Conservation (phyloP, 495 filamentous ascomycete species). For the Annulohypoxylon stygium region DNA sequence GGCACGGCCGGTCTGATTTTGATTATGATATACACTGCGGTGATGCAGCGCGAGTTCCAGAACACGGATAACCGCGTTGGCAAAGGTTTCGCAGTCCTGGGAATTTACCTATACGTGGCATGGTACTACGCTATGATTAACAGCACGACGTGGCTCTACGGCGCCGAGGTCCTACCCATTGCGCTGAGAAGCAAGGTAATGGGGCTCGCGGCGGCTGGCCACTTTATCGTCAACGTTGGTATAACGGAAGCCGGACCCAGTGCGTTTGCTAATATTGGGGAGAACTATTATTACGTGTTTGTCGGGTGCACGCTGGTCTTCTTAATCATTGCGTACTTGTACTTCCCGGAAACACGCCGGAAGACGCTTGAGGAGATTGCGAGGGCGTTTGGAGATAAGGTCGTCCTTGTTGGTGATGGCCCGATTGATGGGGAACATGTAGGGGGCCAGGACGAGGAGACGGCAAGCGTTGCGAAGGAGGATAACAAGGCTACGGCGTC, state of each 20-base stretch:
- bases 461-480: constrained; percentile 18
- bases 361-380: constrained; percentile 72
- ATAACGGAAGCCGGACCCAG: constrained; percentile 71
- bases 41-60: constrained; percentile 70
- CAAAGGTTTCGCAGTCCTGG: constrained; percentile 72
- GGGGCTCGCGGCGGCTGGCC: constrained; percentile 68
- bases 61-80: constrained; percentile 66
- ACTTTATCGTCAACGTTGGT: constrained; percentile 72
- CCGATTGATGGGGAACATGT: constrained; percentile 44
- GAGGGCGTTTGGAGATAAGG: constrained; percentile 68
- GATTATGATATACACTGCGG: constrained; percentile 70
- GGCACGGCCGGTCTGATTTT: constrained; percentile 65
- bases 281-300: constrained; percentile 74
- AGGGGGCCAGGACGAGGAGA: constrained; percentile 24
- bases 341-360: constrained; percentile 69
- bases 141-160: constrained; percentile 72
- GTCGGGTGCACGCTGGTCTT: constrained; percentile 66
- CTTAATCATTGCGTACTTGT: constrained; percentile 64
- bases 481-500: constrained; percentile 21
- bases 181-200: constrained; percentile 70
- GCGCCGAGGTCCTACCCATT: constrained; percentile 70
- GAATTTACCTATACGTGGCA: constrained; percentile 71
- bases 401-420: constrained; percentile 58
- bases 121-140: constrained; percentile 71
- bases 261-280: constrained; percentile 68